Base-by-base conservation (phyloP, 805 yeast species). In the Metschnikowia lunata region DNA sequence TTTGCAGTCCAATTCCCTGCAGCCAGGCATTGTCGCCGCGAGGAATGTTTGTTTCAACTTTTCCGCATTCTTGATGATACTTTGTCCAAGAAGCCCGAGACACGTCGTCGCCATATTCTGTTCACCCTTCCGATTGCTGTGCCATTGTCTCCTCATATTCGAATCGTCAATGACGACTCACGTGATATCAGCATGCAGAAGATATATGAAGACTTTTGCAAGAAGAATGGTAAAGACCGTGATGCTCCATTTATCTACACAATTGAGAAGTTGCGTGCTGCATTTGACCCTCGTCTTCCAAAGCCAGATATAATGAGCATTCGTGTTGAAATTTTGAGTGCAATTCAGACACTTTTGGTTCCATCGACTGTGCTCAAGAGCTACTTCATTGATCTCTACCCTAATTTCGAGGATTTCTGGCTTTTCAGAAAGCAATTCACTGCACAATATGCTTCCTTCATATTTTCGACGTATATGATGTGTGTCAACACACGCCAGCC, bases 1-100 rank as follows among this genome's bases (percentile, higher is more conserved):
- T 95, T 93, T 72, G 95, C 97, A 0, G 95, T 93, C 15, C 99
- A 93, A 69, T 89, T 86, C 63, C 99, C 99, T 7, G 95, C 98
- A 12, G 97, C 97, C 10, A 82, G 99, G 55, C 97, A 91, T 58
- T 88, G 96, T 55, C 84, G 99, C 60, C 81, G 99, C 42, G 99
- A 93, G 61, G 99, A 93, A 60, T 78, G 96, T 42, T 82, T 93
- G 45, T 85, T 88, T 74, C 99, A 93, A 62, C 67, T 93, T 51
- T 90, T 89, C 74, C 78, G 97, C 52, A 80, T 93, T 37, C 82
- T 95, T 68, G 90, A 89, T 61, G 88, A 86, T 50, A 82, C 86
- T 1, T 67, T 95, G 43, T 71, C 83, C 0, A 80, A 84, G 55
- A 85, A 86, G 57, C 96, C 88, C 29, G 96, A 95, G 64, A 80